Evolutionary conservation across 75 land plant species (phyloP).

Genomic region (Cunninghamia lanceolata): DNA sequence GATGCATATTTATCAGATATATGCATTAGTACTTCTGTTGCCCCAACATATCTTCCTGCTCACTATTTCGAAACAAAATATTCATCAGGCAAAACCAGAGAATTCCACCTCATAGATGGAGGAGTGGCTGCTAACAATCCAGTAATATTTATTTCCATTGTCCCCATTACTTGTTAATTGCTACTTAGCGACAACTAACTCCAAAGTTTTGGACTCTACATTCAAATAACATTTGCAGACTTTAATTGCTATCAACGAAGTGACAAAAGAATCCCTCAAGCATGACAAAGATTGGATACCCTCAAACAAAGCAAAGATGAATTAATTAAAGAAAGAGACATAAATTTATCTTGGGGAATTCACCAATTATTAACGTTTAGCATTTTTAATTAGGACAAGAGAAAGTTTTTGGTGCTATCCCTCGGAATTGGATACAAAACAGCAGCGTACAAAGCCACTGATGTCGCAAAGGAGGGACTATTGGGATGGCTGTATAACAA

Average conservation of each 20-base stretch:
- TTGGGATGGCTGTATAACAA: too few species aligned
- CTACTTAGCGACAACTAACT: too few species aligned
- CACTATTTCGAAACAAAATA: conserved; percentile 24
- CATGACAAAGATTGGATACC: neutral
- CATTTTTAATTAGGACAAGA: neutral
- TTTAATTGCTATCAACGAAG: neutral
- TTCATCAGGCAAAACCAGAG: neutral
- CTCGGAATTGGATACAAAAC: too few species aligned
- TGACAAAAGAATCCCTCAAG: neutral
- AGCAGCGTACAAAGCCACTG: too few species aligned
- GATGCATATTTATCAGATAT: conserved; percentile 22
- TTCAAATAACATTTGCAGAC: neutral
- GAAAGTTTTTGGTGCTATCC: too few species aligned
- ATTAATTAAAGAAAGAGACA: too few species aligned
- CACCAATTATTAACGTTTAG: too few species aligned
- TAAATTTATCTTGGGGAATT: neutral
- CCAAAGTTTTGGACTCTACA: neutral
- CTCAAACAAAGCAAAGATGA: neutral
- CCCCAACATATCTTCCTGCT: conserved; percentile 54
- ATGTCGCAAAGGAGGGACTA: too few species aligned
- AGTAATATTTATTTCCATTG: neutral
- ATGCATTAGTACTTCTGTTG: conserved; percentile 51
- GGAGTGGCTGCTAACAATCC: conserved; percentile 52
- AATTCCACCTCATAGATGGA: conserved; percentile 50
- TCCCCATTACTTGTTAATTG: neutral